Evolutionary conservation across 1,284 basidiomycete genomes (phyloP), one percentile per base, ranked within the genome.

Genomic region (Gomphus bonarii): DNA sequence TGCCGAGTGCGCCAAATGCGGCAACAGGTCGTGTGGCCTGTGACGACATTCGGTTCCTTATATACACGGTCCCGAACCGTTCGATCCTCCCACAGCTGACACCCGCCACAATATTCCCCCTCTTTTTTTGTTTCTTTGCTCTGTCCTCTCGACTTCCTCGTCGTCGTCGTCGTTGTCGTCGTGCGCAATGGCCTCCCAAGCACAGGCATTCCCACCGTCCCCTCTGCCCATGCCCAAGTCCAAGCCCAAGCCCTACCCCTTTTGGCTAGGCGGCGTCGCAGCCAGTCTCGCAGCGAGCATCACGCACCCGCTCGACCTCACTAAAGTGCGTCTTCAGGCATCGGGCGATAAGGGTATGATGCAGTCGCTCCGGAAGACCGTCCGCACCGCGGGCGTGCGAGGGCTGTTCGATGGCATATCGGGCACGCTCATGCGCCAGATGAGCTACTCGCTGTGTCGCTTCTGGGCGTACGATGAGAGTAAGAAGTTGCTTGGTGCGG

Each of bases 401-500:
- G 91, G 91, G 0, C 74, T 93, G 48, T 91, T 84, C 65, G 91
- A 92, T 65, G 92, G 92, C 20, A 88, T 95, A 59, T 78, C 86
- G 1, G 93, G 91, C 33, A 95, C 92, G 31, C 86, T 91, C 80
- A 72, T 95, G 66, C 81, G 93, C 36, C 93, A 95, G 72, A 91
- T 95, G 91, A 91, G 85, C 28, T 95, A 95, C 72, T 93, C 89
- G 48, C 75, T 95, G 68, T 93, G 90, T 67, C 81, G 92, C 14
- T 95, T 95, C 75, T 94, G 91, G 78, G 89, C 90, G 22, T 95
- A 95, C 70, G 92, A 95, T 64, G 86, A 89, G 72, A 85, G n/a
- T n/a, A n/a, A n/a, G n/a, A n/a, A n/a, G n/a, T n/a, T n/a, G n/a
- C n/a, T n/a, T n/a, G n/a, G n/a, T n/a, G n/a, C n/a, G n/a, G n/a